phyloP scores from a whole-genome alignment of 176 grass and related monocot genomes.

The Elaeis guineensis region DNA sequence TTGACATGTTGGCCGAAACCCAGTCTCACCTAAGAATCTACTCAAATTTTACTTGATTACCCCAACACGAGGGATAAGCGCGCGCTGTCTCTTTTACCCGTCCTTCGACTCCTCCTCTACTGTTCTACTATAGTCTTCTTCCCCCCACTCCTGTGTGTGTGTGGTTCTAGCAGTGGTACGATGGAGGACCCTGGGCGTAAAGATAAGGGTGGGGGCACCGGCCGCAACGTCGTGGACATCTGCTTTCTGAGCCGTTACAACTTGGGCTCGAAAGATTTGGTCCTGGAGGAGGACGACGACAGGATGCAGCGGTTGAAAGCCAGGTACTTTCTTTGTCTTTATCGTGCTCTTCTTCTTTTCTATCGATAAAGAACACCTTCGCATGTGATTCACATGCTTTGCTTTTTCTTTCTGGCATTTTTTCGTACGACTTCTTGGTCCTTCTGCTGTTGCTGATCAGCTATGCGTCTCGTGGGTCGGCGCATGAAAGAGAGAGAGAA shows the following conservation, averaged over 20 bases:
- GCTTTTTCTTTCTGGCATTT: neutral
- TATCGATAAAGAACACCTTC: too few relatives aligned
- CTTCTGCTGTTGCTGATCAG: constrained; percentile 12
- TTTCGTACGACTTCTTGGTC: too few relatives aligned
- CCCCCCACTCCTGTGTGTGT: too few relatives aligned
- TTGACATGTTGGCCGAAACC: too few relatives aligned
- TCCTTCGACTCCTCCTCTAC: too few relatives aligned
- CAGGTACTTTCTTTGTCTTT: constrained; percentile 17
- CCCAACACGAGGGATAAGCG: too few relatives aligned
- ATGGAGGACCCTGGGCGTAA: too few relatives aligned
- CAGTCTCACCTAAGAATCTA: too few relatives aligned
- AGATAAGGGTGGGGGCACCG: neutral
- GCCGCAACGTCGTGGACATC: constrained; percentile 21
- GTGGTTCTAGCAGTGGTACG: too few relatives aligned
- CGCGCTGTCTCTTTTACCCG: too few relatives aligned
- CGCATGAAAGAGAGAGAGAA: neutral
- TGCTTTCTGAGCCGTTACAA: constrained; percentile 44
- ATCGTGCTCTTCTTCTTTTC: neutral
- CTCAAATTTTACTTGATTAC: too few relatives aligned
- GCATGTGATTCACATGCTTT: neutral
- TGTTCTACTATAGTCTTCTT: too few relatives aligned
- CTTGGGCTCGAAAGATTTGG: constrained; percentile 42
- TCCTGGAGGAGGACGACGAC: constrained; percentile 19
- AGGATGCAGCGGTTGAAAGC: constrained; percentile 34
- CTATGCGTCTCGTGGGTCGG: constrained; percentile 32